Evolutionary conservation across 2,329 filamentous ascomycete genomes (phyloP), one percentile per base, ranked within the genome.

Genomic region (Fusarium chaquense): DNA sequence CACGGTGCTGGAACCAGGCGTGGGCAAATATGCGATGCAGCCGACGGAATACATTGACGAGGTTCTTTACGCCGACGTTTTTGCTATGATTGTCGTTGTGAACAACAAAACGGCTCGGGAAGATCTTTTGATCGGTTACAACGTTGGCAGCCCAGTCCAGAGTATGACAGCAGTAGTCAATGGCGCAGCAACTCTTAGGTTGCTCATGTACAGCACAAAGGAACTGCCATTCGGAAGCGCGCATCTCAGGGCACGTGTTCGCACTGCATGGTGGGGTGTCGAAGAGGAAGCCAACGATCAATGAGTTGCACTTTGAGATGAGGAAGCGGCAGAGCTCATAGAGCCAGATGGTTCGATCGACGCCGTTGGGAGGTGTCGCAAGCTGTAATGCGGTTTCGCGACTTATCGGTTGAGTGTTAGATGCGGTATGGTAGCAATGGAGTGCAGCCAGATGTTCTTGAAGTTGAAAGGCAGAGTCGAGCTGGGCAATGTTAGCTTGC

Each of bases 101-200:
- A 11, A 87, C 81, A 54, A 87, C 85, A 69, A 97, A 88, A 55
- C 96, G 89, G 73, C 93, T 97, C 1, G 96, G 95, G 78, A 99
- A 99, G 77, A 96, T 92, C 83, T 98, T 98, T 57, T 93, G 92
- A 74, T 94, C 96, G 4, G 95, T 97, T 60, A 99, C 90, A 22
- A 95, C 92, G 75, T 97, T 97, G 60, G 93, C 94, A 4, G 96
- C 96, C 93, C 95, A 98, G 82, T 99, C 96, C 44, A 99, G 90
- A 0, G 96, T 99, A 79, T 99, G 96, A 79, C 95, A 98, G 86
- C 94, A 98, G 83, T 99, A 99, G 82, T 99, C 96, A 77, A 99
- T 98, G 53, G 96, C 96, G 80, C 95, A 98, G 83, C 96, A 99
- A 75, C 91, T 93, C 82, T 98, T 98, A 50, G 96, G 96, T 51